Conservation (phyloP, 192 early-diverging fungal genomes). For the Linnemannia schmuckeri region DNA sequence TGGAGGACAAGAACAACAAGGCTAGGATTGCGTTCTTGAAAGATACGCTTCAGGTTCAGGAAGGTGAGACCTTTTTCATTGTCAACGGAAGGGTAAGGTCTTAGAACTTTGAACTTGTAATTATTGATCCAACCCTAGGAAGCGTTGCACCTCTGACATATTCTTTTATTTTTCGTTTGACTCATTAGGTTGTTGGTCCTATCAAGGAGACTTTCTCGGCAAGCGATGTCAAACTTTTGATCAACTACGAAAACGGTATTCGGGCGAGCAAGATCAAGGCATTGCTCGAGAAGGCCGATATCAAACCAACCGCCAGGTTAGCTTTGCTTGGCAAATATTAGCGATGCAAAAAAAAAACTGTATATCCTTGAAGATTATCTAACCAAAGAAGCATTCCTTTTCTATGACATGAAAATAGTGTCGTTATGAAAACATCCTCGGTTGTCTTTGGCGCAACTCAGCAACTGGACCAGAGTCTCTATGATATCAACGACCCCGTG, state of each 20-base stretch:
- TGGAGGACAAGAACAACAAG: slow-evolving; percentile 15
- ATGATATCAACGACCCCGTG: slow-evolving; percentile 38
- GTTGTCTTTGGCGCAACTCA: slow-evolving; percentile 17
- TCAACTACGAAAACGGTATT: slow-evolving; percentile 66
- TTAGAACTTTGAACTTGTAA: neutral
- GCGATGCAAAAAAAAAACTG: too few relatives aligned
- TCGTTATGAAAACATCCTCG: slow-evolving; percentile 41
- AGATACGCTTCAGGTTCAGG: slow-evolving; percentile 21
- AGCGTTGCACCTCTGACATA: neutral
- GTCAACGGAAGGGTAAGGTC: slow-evolving; percentile 73
- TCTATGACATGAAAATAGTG: slow-evolving; percentile 10
- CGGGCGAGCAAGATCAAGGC: slow-evolving; percentile 58
- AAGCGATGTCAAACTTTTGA: slow-evolving; percentile 73
- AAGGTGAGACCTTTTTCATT: slow-evolving; percentile 57
- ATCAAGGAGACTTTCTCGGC: slow-evolving; percentile 63
- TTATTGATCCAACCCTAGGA: neutral
- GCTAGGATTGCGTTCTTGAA: slow-evolving; percentile 23
- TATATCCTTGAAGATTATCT: neutral
- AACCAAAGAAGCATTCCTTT: neutral
- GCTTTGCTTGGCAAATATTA: neutral
- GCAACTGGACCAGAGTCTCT: slow-evolving; percentile 40
- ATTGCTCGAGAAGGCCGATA: slow-evolving; percentile 14
- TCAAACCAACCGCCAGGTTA: slow-evolving; percentile 26
- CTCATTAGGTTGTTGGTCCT: slow-evolving; percentile 61
- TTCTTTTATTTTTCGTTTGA: neutral